These are phyloP conservation scores for Hylodesmum podocarpum DNA, from an alignment of 306 rosid species.

Conservation along the genomic window DNA sequence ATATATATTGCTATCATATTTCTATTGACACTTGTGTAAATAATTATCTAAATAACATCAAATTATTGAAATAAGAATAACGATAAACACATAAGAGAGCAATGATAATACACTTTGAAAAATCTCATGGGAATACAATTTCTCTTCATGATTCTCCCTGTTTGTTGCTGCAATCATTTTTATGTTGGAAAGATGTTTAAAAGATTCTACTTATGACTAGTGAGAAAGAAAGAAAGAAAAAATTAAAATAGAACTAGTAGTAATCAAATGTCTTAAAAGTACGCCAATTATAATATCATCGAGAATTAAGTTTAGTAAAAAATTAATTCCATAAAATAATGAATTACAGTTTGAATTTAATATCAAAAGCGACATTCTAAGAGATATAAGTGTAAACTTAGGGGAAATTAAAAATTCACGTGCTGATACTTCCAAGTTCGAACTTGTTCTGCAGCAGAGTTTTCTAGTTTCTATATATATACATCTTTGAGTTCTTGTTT, in stretches of 20 bases:
- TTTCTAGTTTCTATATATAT: too few relatives aligned
- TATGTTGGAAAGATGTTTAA: background rate
- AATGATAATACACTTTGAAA: background rate
- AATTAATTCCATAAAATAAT: background rate
- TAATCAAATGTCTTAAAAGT: background rate
- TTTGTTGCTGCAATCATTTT: background rate
- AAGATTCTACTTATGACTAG: background rate
- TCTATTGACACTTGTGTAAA: background rate
- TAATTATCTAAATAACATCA: background rate
- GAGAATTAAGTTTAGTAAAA: background rate
- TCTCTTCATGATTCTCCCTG: background rate
- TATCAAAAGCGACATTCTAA: background rate
- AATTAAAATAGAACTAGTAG: too few relatives aligned
- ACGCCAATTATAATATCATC: too few relatives aligned
- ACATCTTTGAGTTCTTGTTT: background rate
- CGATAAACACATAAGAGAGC: background rate
- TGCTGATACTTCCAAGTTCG: background rate
- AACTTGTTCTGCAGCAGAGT: background rate
- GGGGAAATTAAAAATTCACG: too few relatives aligned
- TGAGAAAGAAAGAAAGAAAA: background rate
- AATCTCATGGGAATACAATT: background rate
- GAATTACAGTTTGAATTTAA: too few relatives aligned
- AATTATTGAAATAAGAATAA: background rate
- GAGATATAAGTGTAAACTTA: too few relatives aligned
- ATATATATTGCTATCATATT: background rate